Evolutionary conservation across 2,329 filamentous ascomycete genomes (phyloP), one percentile per base, ranked within the genome.

Genomic region (Claviceps sp.): DNA sequence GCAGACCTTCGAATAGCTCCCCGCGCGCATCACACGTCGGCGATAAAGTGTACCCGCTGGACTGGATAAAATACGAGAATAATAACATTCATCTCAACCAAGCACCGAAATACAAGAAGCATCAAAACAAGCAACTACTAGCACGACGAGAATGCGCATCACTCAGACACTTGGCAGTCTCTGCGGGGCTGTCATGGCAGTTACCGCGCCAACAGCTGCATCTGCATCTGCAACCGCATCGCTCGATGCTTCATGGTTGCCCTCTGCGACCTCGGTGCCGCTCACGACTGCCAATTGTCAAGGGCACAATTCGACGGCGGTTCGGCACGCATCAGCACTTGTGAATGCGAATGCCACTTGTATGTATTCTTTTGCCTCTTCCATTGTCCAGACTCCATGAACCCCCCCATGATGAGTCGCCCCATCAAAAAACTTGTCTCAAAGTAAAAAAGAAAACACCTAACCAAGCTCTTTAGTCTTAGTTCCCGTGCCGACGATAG

Each of bases 141-240:
- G 13, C 10, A 4, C 37, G 2, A 17, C 10, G 6, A 45, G 51
- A 10, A 61, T 61, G 60, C 60, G 55, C 38, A 47, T 55, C 46
- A 50, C 55, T 26, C 55, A 53, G 48, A 40, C 58, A 26, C 30
- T 58, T 38, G 52, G 52, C 44, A 52, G 46, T 14, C 43, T 57
- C 37, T 56, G 52, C 53, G 52, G 48, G 30, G 56, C 55, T 46
- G 48, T 55, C 40, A 41, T 56, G 45, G 56, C 52, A 41, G 50
- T 55, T 40, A 55, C 30, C 10, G 30, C 30, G 30, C 30, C 40
- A 42, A 19, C 13, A 42, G n/a, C 40, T 7, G 40, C 17, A 10
- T 42, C 56, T 16, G 46, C 55, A n/a, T 52, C 55, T 30, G 46
- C 55, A n/a, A 52, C 55, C 30, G 34, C 51, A 44, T 47, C 51